phyloP scores from a whole-genome alignment of 345 rosid genomes.

The Orychophragmus violaceus region DNA sequence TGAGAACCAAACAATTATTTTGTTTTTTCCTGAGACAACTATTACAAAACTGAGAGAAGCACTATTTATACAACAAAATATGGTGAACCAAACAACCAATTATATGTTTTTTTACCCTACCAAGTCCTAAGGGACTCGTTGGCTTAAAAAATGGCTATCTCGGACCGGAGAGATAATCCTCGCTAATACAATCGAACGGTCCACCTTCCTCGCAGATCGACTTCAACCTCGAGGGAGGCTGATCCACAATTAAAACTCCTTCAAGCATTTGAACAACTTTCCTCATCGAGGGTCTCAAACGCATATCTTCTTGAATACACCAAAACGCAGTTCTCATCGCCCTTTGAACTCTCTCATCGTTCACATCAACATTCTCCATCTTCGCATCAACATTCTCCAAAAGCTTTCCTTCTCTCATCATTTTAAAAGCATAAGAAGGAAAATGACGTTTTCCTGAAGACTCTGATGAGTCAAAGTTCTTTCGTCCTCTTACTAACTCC shows the following conservation, averaged over 20 bases:
- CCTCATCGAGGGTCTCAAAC: slow-evolving; percentile 71
- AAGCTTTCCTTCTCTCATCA: slow-evolving; percentile 86
- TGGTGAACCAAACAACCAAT: neutral
- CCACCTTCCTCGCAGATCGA: slow-evolving; percentile 61
- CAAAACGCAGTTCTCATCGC: slow-evolving; percentile 79
- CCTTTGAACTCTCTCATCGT: slow-evolving; percentile 43
- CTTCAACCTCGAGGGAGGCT: slow-evolving; percentile 55
- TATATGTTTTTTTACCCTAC: no score
- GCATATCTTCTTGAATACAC: slow-evolving; percentile 94
- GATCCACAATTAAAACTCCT: slow-evolving; percentile 55
- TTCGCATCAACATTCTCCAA: slow-evolving; percentile 60
- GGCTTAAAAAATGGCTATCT: slow-evolving; percentile 41
- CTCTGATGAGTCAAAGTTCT: slow-evolving; percentile 55
- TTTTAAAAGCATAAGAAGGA: slow-evolving; percentile 84
- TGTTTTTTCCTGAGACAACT: no score
- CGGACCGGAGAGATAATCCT: slow-evolving; percentile 76
- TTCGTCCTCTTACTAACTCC: slow-evolving; percentile 83
- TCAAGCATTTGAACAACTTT: slow-evolving; percentile 96
- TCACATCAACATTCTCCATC: slow-evolving; percentile 35
- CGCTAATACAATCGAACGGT: slow-evolving; percentile 64
- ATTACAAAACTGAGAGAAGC: no score
- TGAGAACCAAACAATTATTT: no score
- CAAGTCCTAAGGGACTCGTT: no score
- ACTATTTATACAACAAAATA: no score
- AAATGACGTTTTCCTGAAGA: slow-evolving; percentile 72